Percentiles rank a stretch among this genome's conserved stretches.
These are phyloP conservation scores for Pleurotus tuber-regium DNA, from an alignment of 768 basidiomycete genomes.

Conservation along the genomic window DNA sequence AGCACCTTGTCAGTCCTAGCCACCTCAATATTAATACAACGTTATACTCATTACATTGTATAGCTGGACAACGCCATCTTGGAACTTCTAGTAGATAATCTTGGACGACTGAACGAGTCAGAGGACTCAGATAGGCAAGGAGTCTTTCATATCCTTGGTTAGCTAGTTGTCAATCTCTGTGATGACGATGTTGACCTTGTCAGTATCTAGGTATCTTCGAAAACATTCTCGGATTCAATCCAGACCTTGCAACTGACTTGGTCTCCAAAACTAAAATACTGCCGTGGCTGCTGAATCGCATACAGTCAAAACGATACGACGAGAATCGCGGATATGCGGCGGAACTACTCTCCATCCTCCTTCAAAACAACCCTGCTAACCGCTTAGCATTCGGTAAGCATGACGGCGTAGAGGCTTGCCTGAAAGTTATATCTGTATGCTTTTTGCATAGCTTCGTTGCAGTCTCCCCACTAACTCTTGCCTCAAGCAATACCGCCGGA, in stretches of 20 bases:
- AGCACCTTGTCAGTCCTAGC: constrained; percentile 60
- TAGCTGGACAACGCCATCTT: constrained; percentile 85
- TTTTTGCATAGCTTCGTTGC: neutral
- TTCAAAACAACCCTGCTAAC: constrained; percentile 73
- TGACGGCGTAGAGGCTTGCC: constrained; percentile 74
- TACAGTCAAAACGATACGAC: constrained; percentile 71
- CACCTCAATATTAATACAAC: neutral
- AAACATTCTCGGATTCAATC: constrained; percentile 85
- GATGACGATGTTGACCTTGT: constrained; percentile 5
- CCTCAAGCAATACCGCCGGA: constrained; percentile 77
- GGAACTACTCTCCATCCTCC: constrained; percentile 87
- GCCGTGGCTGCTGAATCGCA: constrained; percentile 75
- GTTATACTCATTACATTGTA: constrained; percentile 11
- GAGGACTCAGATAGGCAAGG: constrained; percentile 93
- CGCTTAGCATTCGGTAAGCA: constrained; percentile 64
- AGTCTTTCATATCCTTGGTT: constrained; percentile 89
- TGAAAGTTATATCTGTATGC: constrained; percentile 81
- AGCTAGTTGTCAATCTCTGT: constrained; percentile 10
- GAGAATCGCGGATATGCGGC: constrained; percentile 94
- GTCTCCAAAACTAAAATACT: constrained; percentile 75
- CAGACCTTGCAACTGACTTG: constrained; percentile 66
- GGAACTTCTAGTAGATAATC: constrained; percentile 88
- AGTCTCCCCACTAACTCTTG: constrained; percentile 7
- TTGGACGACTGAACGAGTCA: constrained; percentile 81
- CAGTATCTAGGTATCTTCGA: constrained; percentile 75